A percentile compares a stretch with the other conserved stretches of the same genome.
Conservation (phyloP, 495 filamentous ascomycete species). For the Penicillium riverlandense region DNA sequence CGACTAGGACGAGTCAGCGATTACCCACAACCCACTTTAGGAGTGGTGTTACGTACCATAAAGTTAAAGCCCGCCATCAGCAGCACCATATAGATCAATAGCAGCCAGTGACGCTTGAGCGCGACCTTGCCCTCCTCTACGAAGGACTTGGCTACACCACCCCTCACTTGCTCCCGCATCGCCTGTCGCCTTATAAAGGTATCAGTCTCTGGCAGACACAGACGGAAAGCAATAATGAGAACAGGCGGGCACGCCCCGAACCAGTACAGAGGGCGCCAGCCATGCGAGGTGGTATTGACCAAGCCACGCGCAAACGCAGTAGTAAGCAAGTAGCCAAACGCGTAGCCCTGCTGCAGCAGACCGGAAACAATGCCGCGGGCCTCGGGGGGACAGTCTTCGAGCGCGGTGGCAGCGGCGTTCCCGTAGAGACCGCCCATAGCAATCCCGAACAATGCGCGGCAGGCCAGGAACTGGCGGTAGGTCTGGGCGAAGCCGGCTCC, state of each 20-base stretch:
- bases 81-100: slow-evolving; percentile 72
- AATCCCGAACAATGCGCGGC: slow-evolving; percentile 78
- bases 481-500: slow-evolving; percentile 74
- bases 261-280: slow-evolving; percentile 82
- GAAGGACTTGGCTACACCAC: slow-evolving; percentile 54
- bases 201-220: slow-evolving; percentile 70
- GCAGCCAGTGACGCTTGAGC: slow-evolving; percentile 67
- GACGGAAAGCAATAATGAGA: slow-evolving; percentile 72
- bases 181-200: slow-evolving; percentile 55
- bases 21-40: neutral
- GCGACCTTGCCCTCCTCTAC: slow-evolving; percentile 69
- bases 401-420: slow-evolving; percentile 77
- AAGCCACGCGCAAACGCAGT: slow-evolving; percentile 68
- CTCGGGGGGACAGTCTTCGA: slow-evolving; percentile 73
- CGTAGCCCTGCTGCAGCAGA: slow-evolving; percentile 82
- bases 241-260: slow-evolving; percentile 74
- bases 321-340: slow-evolving; percentile 78
- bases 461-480: slow-evolving; percentile 71
- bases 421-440: slow-evolving; percentile 88
- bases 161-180: slow-evolving; percentile 42
- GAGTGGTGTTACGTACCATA: slow-evolving; percentile 44
- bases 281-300: slow-evolving; percentile 64
- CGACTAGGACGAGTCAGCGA: slow-evolving; percentile 28
- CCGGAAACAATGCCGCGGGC: slow-evolving; percentile 73
- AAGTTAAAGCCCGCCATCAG: slow-evolving; percentile 92